Evolutionary conservation across 2,329 filamentous ascomycete genomes (phyloP), one percentile per base, ranked within the genome.

Genomic region (Penicillium aurantiogriseum): DNA sequence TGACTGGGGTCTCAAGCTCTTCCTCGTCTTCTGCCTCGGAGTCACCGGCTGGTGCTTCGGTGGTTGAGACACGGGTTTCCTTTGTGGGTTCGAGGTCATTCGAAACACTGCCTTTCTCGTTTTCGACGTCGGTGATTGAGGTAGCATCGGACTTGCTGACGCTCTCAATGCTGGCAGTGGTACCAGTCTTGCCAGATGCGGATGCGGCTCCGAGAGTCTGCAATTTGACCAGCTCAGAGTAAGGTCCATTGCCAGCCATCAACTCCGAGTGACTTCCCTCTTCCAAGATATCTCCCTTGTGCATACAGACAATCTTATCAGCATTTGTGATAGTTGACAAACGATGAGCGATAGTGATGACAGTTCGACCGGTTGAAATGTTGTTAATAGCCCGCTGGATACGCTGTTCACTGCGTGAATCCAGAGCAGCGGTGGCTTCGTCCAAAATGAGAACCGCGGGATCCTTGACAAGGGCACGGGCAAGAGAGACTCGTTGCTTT

Each of bases 401-500:
- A 15, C 80, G 76, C 15, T 75, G 73, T 60, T 84, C 82, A 2
- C 80, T 81, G 33, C 79, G 74, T 3, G 81, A 79, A 62, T 85
- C 82, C 40, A 85, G 79, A 33, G 88, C 66, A 25, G 67, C 68
- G 0, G 92, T 96, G 1, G 91, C 90, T 75, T 97, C 92, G 66
- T 97, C 92, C 4, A 96, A 76, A 1, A 97, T 82, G 17, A 96
- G 76, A 3, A 96, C 79, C 27, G 81, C 80, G 0, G 91, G 91
- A 9, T 82, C 79, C 0, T 90, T 81, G 0, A 89, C 82, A 0
- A 96, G 78, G 0, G 92, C 91, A 1, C 92, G 81, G 0, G 92
- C 91, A 58, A 97, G 91, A 33, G 87, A 87, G 1, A 96, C 76
- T 1, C 91, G 82, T 71, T 96, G 92, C 0, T 87, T 84, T 71